phyloP scores from a whole-genome alignment of 441 rosid genomes.

The Aleurites moluccanus region DNA sequence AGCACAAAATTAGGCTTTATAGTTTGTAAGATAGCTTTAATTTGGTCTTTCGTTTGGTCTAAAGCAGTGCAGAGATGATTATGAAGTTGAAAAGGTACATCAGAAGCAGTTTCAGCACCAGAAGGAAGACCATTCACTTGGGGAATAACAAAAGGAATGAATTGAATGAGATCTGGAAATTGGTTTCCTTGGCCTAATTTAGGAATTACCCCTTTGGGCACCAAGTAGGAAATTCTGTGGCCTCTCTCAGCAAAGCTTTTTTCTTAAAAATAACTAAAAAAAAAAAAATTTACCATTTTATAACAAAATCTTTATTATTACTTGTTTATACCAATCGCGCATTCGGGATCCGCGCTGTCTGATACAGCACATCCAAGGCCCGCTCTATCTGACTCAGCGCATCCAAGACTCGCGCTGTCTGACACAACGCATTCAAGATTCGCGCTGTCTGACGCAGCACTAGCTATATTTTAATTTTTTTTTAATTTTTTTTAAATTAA shows the following conservation, averaged over 20 bases:
- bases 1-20: slow-evolving; percentile 23
- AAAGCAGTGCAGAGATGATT: slow-evolving; percentile 5
- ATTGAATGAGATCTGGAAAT: background rate
- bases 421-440: too few relatives aligned
- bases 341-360: too few relatives aligned
- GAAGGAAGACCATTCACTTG: background rate
- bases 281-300: too few relatives aligned
- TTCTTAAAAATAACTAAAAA: too few relatives aligned
- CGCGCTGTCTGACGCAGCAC: too few relatives aligned
- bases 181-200: background rate
- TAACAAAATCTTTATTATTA: too few relatives aligned
- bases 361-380: too few relatives aligned
- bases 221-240: background rate
- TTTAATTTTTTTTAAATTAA: too few relatives aligned
- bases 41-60: slow-evolving; percentile 15
- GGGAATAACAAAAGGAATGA: background rate
- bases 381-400: too few relatives aligned
- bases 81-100: background rate
- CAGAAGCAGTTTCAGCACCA: background rate
- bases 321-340: too few relatives aligned
- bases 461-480: too few relatives aligned
- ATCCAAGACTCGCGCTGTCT: too few relatives aligned
- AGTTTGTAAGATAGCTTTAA: slow-evolving; percentile 1
- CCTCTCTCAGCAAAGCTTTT: background rate
- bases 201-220: background rate